Evolutionary conservation across 1,284 basidiomycete genomes (phyloP).

Genomic region (Sporisorium scitamineum): DNA sequence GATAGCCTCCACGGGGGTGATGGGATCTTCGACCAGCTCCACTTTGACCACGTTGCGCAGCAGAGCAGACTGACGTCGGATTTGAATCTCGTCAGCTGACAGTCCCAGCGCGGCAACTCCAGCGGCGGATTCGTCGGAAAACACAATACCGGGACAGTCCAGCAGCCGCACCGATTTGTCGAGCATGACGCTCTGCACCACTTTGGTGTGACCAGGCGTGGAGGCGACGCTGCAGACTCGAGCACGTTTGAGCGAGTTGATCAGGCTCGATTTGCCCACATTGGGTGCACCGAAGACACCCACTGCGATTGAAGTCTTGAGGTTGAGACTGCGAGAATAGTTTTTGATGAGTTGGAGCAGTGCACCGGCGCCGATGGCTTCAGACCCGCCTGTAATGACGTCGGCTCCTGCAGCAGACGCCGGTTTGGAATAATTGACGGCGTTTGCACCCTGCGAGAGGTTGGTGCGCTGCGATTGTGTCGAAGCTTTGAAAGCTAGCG

Average conservation of each 20-base stretch:
- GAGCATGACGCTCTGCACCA: conserved; percentile 90
- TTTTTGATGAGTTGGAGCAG: conserved; percentile 90
- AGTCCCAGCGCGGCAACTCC: conserved; percentile 73
- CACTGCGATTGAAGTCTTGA: conserved; percentile 74
- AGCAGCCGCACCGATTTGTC: conserved; percentile 92
- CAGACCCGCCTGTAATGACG: conserved; percentile 66
- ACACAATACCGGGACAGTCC: conserved; percentile 94
- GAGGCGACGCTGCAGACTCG: conserved; percentile 85
- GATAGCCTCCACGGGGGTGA: conserved; percentile 73
- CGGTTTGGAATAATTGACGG: conserved; percentile 25
- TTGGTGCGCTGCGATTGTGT: conserved; percentile 83
- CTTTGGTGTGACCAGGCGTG: conserved; percentile 93
- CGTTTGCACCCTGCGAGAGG: conserved; percentile 50
- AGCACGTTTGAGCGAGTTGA: conserved; percentile 88
- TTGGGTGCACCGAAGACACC: conserved; percentile 97
- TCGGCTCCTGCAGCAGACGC: background rate
- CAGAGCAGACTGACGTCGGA: conserved; percentile 50
- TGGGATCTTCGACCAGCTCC: conserved; percentile 90
- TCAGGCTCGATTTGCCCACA: conserved; percentile 94
- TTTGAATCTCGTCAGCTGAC: conserved; percentile 70
- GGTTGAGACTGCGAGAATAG: conserved; percentile 74
- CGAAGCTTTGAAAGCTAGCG: conserved; percentile 91
- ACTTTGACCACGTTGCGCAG: conserved; percentile 93
- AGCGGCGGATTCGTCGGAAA: conserved; percentile 48
- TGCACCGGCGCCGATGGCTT: conserved; percentile 72